A percentile compares a stretch with the other conserved stretches of the same genome.
phyloP scores from a whole-genome alignment of 164 flowering plant species.

The Dillenia suffruticosa region DNA sequence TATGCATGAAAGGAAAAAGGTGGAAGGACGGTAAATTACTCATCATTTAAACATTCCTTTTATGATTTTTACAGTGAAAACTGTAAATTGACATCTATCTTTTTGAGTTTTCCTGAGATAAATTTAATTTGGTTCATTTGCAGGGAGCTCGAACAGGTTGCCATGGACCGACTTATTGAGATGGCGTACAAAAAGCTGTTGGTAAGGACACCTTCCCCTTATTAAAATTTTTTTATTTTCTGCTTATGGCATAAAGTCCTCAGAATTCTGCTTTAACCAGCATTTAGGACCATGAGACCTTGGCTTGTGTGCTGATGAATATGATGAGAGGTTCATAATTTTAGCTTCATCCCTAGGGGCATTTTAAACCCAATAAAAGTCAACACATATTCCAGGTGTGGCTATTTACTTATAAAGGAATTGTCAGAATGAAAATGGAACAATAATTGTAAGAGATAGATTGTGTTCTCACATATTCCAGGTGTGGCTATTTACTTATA shows the following conservation, averaged over 20 bases:
- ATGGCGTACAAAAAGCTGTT: slow-evolving; percentile 63
- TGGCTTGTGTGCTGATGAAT: too few species aligned
- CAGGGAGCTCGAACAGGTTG: slow-evolving; percentile 74
- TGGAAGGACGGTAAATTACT: slow-evolving; percentile 38
- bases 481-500: too few species aligned
- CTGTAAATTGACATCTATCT: neutral
- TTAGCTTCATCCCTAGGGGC: too few species aligned
- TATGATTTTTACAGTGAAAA: neutral
- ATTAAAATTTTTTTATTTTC: neutral
- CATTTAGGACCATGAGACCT: too few species aligned
- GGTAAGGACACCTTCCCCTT: slow-evolving; percentile 32
- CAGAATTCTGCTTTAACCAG: neutral
- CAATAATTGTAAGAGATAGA: too few species aligned
- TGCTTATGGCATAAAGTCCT: neutral
- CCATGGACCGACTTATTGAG: slow-evolving; percentile 72
- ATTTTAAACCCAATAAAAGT: too few species aligned
- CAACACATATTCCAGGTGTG: too few species aligned
- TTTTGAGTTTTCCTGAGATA: slow-evolving; percentile 1
- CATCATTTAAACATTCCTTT: slow-evolving; percentile 3
- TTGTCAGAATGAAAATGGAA: too few species aligned
- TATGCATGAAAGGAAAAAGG: slow-evolving; percentile 32
- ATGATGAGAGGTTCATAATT: too few species aligned
- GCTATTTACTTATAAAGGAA: too few species aligned
- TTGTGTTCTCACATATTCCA: too few species aligned
- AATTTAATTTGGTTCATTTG: slow-evolving; percentile 14